These are phyloP conservation scores for Umbelopsis vinacea DNA, from an alignment of 192 early-diverging fungal species.

Conservation along the genomic window DNA sequence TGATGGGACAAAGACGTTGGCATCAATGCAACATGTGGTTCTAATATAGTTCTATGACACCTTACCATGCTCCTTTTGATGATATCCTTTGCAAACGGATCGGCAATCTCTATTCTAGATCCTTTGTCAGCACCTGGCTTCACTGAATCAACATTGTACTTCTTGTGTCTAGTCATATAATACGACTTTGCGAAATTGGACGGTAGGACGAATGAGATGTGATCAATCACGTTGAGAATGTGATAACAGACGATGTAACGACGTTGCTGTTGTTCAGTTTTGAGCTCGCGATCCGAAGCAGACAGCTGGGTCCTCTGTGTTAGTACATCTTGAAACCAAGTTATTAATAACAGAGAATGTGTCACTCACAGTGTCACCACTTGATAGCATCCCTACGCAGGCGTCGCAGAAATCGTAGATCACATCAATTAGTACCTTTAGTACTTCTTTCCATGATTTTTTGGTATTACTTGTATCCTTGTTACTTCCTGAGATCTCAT, in stretches of 20 bases:
- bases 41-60: too few species aligned
- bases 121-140: neutral
- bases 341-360: neutral
- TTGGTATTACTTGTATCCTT: neutral
- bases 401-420: neutral
- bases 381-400: neutral
- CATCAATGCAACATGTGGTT: too few species aligned
- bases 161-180: slow-evolving; percentile 1
- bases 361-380: neutral
- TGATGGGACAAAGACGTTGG: too few species aligned
- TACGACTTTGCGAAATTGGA: neutral
- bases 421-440: neutral
- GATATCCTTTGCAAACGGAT: neutral
- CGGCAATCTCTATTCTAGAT: neutral
- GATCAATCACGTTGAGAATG: neutral
- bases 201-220: neutral
- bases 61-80: neutral
- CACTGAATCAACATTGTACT: neutral
- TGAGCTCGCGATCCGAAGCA: neutral
- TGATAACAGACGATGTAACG: slow-evolving; percentile 12
- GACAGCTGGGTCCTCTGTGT: neutral
- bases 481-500: neutral
- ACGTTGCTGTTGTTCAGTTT: neutral
- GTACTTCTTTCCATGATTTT: neutral
- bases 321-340: too few species aligned